Base-by-base conservation (phyloP, 352 stramenopile genomes). In the Phytophthora litchii region DNA sequence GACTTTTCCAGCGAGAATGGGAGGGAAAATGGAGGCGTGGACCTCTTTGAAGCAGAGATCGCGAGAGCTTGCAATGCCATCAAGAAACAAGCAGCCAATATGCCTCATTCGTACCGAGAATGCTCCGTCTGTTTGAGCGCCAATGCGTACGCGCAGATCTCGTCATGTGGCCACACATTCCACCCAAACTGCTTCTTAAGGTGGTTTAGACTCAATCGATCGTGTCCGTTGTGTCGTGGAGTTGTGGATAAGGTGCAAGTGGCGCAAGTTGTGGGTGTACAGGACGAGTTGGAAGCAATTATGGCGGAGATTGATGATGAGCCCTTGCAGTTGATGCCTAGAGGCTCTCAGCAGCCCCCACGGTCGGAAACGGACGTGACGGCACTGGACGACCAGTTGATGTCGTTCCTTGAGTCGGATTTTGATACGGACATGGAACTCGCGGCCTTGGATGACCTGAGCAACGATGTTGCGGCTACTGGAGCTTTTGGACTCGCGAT, bases 291-390 rank as follows among this genome's bases (percentile, higher is more conserved):
- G 7, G 85, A 94, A 25, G 85, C 80, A 0, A 74, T 92, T 49
- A 92, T 92, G 83, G 81, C 78, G 2, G 78, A 89, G 54, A 80
- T 91, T 16, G 76, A 89, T 45, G 70, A 88, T n/a, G 78, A 78
- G 3, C 55, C 69, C 20, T 47, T 80, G 1, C 58, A 54, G 42
- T 40, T 79, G n/a, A 41, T 64, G 40, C 43, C 42, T n/a, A 16
- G 38, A 13, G 46, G 21, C 0, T 4, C 51, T 0, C 51, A 59
- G 19, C 51, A 41, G 8, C n/a, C 41, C 16, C 35, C 17, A 13
- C 34, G 29, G 0, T 13, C 46, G 7, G 36, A 44, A 48, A 37
- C 25, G 4, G 65, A 75, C 19, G 56, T 72, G 38, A 54, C 56
- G 29, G 64, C 41, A 3, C 40, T 76, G 25, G 72, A 56, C 21